Evolutionary conservation across 75 land plant species (phyloP).

Genomic region (Selaginella tamariscina): DNA sequence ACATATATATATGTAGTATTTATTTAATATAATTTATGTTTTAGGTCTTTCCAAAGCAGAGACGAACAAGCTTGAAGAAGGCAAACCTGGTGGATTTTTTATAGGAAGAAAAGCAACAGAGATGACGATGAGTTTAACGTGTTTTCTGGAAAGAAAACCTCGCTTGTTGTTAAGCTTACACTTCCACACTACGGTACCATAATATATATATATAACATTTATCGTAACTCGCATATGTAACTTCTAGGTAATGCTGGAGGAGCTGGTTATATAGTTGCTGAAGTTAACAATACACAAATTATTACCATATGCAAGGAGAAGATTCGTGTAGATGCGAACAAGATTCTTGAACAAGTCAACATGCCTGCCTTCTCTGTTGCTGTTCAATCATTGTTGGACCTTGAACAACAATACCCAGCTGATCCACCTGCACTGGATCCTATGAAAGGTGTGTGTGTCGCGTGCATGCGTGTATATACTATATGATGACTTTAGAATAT

Average conservation of each 20-base stretch:
- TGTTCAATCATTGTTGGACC: constrained; percentile 54
- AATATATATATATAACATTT: too few relatives aligned
- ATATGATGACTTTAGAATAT: too few relatives aligned
- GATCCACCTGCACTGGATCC: constrained; percentile 83
- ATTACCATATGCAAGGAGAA: constrained; percentile 60
- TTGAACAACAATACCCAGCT: constrained; percentile 39
- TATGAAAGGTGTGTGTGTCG: constrained; percentile 61
- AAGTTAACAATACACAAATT: constrained; percentile 46
- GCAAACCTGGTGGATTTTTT: constrained; percentile 45
- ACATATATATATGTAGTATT: too few relatives aligned
- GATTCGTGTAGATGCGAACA: constrained; percentile 66
- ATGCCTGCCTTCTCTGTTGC: constrained; percentile 56
- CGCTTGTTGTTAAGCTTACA: constrained; percentile 58
- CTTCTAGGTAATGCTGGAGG: too few relatives aligned
- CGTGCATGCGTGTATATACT: too few relatives aligned
- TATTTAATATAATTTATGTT: too few relatives aligned
- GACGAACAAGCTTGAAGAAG: constrained; percentile 22
- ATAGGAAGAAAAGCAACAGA: constrained; percentile 55
- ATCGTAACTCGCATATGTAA: too few relatives aligned
- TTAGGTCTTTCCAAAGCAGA: constrained; percentile 22
- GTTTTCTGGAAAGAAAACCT: constrained; percentile 48
- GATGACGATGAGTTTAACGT: constrained; percentile 60
- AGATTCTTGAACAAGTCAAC: constrained; percentile 73
- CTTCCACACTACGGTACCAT: constrained; percentile 60
- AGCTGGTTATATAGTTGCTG: constrained; percentile 56